phyloP scores from a whole-genome alignment of 306 rosid genomes.

The Morella rubra region DNA sequence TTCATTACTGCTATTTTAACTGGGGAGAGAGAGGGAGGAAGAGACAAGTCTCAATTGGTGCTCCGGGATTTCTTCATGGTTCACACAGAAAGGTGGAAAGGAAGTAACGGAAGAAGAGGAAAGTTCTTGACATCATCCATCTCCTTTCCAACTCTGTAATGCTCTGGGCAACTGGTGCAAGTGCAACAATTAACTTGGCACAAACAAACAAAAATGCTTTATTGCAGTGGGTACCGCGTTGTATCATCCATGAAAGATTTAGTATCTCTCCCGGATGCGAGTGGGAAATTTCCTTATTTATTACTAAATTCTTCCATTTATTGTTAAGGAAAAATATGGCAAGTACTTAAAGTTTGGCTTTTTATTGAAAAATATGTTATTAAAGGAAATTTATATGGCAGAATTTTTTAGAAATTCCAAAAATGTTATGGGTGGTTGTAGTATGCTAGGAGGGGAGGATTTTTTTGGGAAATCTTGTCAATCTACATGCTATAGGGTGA shows the following conservation, averaged over 20 bases:
- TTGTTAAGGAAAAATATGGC: background rate
- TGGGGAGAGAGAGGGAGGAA: background rate
- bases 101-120: background rate
- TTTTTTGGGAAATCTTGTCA: no score
- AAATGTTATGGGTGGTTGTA: background rate
- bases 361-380: background rate
- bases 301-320: background rate
- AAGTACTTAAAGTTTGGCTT: background rate
- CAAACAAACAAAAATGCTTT: background rate
- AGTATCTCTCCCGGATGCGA: background rate
- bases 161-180: background rate
- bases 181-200: background rate
- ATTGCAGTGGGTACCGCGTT: background rate
- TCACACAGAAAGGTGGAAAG: background rate
- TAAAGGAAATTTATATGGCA: background rate
- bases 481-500: background rate
- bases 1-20: slow-evolving; percentile 1
- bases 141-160: background rate
- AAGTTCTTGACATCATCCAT: background rate
- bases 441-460: background rate
- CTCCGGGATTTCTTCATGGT: background rate
- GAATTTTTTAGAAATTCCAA: background rate
- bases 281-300: background rate
- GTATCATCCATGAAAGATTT: background rate
- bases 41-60: background rate